phyloP scores from a whole-genome alignment of 352 stramenopile genomes.

The Aphanomyces cochlioides region DNA sequence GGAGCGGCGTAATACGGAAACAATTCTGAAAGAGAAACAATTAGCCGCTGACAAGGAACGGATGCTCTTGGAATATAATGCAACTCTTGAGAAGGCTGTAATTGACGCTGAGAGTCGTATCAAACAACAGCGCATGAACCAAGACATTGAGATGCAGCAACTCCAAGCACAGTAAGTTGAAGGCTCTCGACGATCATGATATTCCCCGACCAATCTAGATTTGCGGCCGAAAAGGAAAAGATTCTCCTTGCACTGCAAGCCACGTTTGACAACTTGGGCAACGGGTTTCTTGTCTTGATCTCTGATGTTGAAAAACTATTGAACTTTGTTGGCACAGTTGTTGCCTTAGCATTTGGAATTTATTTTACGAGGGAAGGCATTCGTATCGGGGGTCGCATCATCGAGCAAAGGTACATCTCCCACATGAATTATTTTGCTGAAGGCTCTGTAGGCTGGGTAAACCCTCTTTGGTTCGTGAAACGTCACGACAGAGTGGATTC shows the following conservation, averaged over 20 bases:
- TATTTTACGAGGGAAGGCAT: conserved; percentile 62
- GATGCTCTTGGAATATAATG: conserved; percentile 55
- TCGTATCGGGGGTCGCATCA: conserved; percentile 52
- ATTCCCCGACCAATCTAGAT: conserved; percentile 16
- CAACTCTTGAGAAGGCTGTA: conserved; percentile 51
- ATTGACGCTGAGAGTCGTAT: conserved; percentile 67
- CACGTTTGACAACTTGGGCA: conserved; percentile 67
- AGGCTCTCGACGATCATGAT: not conserved
- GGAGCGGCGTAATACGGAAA: conserved; percentile 53
- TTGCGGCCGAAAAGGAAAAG: conserved; percentile 62
- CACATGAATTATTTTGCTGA: not conserved
- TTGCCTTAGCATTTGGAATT: conserved; percentile 51
- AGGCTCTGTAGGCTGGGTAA: conserved; percentile 42
- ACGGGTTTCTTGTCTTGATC: conserved; percentile 48
- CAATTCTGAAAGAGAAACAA: conserved; percentile 57
- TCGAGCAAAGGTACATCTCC: conserved; percentile 44
- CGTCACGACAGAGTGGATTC: conserved; percentile 47
- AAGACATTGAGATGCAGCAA: conserved; percentile 70
- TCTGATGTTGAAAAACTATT: conserved; percentile 57
- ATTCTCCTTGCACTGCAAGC: conserved; percentile 60
- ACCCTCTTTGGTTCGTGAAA: conserved; percentile 67
- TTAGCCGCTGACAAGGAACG: conserved; percentile 46
- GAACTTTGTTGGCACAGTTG: conserved; percentile 52
- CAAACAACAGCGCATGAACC: conserved; percentile 60
- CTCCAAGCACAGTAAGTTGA: conserved; percentile 39